Conservation (phyloP, 495 filamentous ascomycete species). For the Xylaria sp. region DNA sequence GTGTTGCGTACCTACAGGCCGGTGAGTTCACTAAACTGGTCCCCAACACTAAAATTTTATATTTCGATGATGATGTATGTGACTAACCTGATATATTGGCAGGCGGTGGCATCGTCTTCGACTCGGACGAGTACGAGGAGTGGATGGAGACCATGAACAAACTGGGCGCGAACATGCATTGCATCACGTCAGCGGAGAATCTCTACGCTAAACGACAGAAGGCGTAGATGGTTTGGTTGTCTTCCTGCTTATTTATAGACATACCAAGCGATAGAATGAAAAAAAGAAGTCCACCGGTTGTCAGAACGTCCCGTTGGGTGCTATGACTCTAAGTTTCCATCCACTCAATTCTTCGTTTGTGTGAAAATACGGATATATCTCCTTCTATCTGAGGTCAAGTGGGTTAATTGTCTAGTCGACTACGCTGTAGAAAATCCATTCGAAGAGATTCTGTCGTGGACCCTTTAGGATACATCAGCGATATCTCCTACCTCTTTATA, state of each 20-base stretch:
- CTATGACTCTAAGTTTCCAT: background rate
- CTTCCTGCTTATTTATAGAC: background rate
- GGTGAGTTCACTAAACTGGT: slow-evolving; percentile 47
- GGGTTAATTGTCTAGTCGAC: background rate
- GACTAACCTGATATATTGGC: background rate
- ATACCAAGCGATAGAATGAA: background rate
- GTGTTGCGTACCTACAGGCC: slow-evolving; percentile 90
- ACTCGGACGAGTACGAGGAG: slow-evolving; percentile 92
- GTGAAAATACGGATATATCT: background rate
- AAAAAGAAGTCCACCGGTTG: background rate
- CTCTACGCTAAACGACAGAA: slow-evolving; percentile 61
- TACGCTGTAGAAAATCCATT: background rate
- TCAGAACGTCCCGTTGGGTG: background rate
- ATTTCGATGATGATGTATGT: background rate
- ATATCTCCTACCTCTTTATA: background rate
- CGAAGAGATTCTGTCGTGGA: background rate
- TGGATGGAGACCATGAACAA: slow-evolving; percentile 98
- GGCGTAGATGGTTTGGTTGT: slow-evolving; percentile 3
- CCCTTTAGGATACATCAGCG: background rate
- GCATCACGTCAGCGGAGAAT: slow-evolving; percentile 83
- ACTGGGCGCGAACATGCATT: slow-evolving; percentile 83
- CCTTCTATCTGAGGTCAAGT: background rate
- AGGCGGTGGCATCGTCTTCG: slow-evolving; percentile 97
- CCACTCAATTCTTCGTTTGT: background rate
- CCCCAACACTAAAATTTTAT: background rate